phyloP scores from a whole-genome alignment of 371 early-diverging fungal species.

The Mortierella sp. region DNA sequence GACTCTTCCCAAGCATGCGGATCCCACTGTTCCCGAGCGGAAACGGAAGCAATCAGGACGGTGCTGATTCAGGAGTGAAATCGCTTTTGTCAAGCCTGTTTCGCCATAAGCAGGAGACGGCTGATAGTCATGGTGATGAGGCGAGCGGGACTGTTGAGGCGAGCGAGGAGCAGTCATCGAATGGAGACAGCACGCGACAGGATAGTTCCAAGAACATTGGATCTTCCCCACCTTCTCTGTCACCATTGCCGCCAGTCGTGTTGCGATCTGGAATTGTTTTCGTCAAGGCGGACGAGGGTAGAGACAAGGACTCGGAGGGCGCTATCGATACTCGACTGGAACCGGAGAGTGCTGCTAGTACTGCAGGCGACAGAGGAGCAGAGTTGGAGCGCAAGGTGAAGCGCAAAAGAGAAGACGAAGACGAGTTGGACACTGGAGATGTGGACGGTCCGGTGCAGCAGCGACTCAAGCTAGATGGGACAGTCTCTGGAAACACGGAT shows the following conservation, averaged over 20 bases:
- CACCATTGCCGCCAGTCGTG: slow-evolving; percentile 7
- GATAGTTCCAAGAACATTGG: not conserved
- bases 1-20: not conserved
- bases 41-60: not conserved
- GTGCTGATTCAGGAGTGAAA: not conserved
- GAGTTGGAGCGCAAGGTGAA: not conserved
- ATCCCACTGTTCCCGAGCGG: not conserved
- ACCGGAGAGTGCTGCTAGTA: slow-evolving; percentile 10
- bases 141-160: too few species aligned
- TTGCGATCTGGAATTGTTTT: slow-evolving; percentile 19
- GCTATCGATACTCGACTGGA: not conserved
- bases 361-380: not conserved
- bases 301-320: not conserved
- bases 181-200: too few species aligned
- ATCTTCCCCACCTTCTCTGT: slow-evolving; percentile 7
- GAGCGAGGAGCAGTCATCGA: not conserved
- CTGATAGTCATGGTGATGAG: not conserved
- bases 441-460: not conserved
- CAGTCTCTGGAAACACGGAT: not conserved
- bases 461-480: not conserved
- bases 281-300: slow-evolving; percentile 15
- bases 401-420: not conserved
- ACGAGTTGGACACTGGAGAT: not conserved
- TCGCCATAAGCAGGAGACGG: not conserved
- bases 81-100: not conserved